A percentile compares a stretch with the other conserved stretches of the same genome.
These are phyloP conservation scores for Boletus rubroflammeus DNA, from an alignment of 768 basidiomycete genomes.

Conservation along the genomic window DNA sequence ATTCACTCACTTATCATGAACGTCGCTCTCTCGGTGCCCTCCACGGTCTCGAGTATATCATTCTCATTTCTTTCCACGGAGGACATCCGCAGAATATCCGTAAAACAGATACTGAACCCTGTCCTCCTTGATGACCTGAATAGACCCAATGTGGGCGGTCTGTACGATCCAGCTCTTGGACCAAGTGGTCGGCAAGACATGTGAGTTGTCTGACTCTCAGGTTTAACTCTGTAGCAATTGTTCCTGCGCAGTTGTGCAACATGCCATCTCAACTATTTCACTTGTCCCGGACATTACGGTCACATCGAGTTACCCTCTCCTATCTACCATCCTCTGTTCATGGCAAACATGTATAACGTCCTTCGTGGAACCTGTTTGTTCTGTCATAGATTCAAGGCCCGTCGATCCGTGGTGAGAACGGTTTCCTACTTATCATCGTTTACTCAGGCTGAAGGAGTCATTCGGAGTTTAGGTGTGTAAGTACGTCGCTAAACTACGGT, in stretches of 20 bases:
- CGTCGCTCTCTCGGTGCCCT: constrained; percentile 84
- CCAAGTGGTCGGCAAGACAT: constrained; percentile 87
- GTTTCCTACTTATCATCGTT: constrained; percentile 10
- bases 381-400: constrained; percentile 89
- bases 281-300: constrained; percentile 97
- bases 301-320: constrained; percentile 96
- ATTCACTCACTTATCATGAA: constrained; percentile 56
- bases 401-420: constrained; percentile 59
- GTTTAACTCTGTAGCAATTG: constrained; percentile 3
- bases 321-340: constrained; percentile 95
- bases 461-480: constrained; percentile 58
- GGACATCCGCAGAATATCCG: constrained; percentile 91
- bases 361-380: constrained; percentile 87
- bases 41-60: constrained; percentile 77
- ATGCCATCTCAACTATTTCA: constrained; percentile 88
- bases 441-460: constrained; percentile 5
- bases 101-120: constrained; percentile 94
- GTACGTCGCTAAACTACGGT: constrained; percentile 79
- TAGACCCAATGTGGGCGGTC: constrained; percentile 83
- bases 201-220: constrained; percentile 46
- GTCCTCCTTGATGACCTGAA: constrained; percentile 91
- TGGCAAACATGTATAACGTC: constrained; percentile 84
- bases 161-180: constrained; percentile 95
- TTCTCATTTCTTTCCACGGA: constrained; percentile 90
- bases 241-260: constrained; percentile 72